Conservation (phyloP, 257 asterid species). For the Scutellaria baicalensis region DNA sequence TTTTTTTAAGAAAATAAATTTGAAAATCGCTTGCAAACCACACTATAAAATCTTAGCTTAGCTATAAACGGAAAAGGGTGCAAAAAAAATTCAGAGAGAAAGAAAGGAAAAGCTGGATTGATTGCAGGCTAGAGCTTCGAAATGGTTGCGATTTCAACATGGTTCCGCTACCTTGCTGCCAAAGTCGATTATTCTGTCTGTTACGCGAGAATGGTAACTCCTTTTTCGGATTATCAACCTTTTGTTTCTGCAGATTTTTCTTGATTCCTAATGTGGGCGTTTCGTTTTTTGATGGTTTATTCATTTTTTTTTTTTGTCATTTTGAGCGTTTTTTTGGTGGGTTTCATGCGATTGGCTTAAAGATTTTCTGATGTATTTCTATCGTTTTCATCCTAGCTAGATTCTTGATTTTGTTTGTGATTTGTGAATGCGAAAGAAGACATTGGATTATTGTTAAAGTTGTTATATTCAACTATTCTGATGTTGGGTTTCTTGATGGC, state of each 20-base stretch:
- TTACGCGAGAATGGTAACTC: conserved; percentile 44
- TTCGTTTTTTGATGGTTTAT: not conserved
- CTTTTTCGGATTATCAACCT: not conserved
- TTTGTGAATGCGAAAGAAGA: not conserved
- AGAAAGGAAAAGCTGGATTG: not conserved
- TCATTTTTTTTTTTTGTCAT: not conserved
- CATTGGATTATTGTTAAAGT: too few species aligned
- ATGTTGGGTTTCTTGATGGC: not conserved
- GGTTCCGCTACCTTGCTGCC: conserved; percentile 53
- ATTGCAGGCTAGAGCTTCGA: not conserved
- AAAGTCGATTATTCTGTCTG: conserved; percentile 49
- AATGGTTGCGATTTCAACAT: conserved; percentile 61
- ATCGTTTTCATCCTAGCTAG: not conserved
- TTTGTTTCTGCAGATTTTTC: not conserved
- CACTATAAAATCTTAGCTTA: too few species aligned
- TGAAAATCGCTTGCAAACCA: too few species aligned
- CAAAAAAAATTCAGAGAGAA: too few species aligned
- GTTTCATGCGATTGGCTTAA: not conserved
- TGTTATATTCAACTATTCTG: too few species aligned
- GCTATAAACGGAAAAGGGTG: too few species aligned
- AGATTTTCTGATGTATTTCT: not conserved
- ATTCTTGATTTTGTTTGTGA: not conserved
- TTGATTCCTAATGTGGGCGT: not conserved
- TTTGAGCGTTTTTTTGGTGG: not conserved
- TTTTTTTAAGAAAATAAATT: too few species aligned